Conservation (phyloP, 2,329 filamentous ascomycete species). For the Microdochium trichocladiopsis region DNA sequence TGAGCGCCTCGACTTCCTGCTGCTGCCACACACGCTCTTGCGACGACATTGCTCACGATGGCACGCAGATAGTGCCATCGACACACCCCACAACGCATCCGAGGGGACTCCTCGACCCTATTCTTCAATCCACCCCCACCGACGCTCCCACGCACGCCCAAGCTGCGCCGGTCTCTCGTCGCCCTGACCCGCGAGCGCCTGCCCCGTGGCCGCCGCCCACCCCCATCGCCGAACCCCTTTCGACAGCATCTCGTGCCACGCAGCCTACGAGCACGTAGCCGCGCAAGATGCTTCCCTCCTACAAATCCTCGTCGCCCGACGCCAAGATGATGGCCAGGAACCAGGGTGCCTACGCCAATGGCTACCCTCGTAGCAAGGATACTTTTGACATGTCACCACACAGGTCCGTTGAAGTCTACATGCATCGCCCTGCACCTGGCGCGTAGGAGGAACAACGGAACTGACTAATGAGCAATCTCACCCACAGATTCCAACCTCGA, state of each 20-base stretch:
- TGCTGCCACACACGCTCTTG: not conserved
- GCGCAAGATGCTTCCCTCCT: conserved; percentile 51
- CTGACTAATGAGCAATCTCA: too few species aligned
- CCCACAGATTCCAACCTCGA: conserved; percentile 75
- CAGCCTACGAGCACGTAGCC: not conserved
- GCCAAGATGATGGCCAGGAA: conserved; percentile 81
- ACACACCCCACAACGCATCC: not conserved
- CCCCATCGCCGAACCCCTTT: not conserved
- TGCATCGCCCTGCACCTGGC: conserved; percentile 2
- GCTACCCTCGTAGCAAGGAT: conserved; percentile 63
- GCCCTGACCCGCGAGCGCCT: not conserved
- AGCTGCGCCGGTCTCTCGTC: not conserved
- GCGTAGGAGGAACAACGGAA: too few species aligned
- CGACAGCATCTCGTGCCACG: not conserved
- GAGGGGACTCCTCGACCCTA: not conserved
- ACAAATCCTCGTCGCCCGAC: conserved; percentile 37
- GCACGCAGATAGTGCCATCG: not conserved
- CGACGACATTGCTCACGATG: not conserved
- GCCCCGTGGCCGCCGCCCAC: not conserved
- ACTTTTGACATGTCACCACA: conserved; percentile 86
- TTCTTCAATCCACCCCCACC: not conserved
- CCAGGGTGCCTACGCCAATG: conserved; percentile 70
- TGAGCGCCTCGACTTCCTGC: too few species aligned
- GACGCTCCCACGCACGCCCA: not conserved
- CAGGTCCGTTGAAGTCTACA: conserved; percentile 51